A percentile compares a stretch with the other conserved stretches of the same genome.
Evolutionary conservation across 2,329 filamentous ascomycete genomes (phyloP).

Genomic region (Scytalidium sp.): DNA sequence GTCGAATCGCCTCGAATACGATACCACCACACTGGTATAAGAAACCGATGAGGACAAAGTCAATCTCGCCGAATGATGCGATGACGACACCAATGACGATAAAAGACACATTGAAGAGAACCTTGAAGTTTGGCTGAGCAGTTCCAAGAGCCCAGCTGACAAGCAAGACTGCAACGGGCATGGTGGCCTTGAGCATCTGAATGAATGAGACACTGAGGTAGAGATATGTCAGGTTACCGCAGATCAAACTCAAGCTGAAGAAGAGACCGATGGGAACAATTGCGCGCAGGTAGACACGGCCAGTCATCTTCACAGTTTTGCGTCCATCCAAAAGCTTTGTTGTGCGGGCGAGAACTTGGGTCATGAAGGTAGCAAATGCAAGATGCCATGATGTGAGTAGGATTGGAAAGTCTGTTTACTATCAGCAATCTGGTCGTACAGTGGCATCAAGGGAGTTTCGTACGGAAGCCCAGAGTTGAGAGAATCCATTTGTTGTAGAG

Average conservation of each 20-base stretch:
- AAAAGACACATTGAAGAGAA: conserved; percentile 84
- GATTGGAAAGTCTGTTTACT: conserved; percentile 12
- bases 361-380: conserved; percentile 86
- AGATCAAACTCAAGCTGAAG: conserved; percentile 92
- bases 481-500: conserved; percentile 99
- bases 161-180: conserved; percentile 84
- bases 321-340: conserved; percentile 86
- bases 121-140: conserved; percentile 75
- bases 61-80: conserved; percentile 90
- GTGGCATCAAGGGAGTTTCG: conserved; percentile 30
- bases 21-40: conserved; percentile 74
- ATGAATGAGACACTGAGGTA: conserved; percentile 95
- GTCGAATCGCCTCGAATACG: conserved; percentile 73
- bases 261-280: conserved; percentile 92
- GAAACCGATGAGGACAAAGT: conserved; percentile 78
- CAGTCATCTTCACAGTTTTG: conserved; percentile 96
- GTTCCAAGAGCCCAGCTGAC: conserved; percentile 85
- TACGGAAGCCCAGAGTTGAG: conserved; percentile 77
- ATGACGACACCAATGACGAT: conserved; percentile 93
- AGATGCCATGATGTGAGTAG: conserved; percentile 93
- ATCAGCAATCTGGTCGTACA: neutral
- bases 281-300: conserved; percentile 82
- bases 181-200: conserved; percentile 98
- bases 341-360: conserved; percentile 84
- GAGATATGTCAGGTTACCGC: conserved; percentile 89